Evolutionary conservation across 306 rosid genomes (phyloP).

Genomic region (Corylus americana): DNA sequence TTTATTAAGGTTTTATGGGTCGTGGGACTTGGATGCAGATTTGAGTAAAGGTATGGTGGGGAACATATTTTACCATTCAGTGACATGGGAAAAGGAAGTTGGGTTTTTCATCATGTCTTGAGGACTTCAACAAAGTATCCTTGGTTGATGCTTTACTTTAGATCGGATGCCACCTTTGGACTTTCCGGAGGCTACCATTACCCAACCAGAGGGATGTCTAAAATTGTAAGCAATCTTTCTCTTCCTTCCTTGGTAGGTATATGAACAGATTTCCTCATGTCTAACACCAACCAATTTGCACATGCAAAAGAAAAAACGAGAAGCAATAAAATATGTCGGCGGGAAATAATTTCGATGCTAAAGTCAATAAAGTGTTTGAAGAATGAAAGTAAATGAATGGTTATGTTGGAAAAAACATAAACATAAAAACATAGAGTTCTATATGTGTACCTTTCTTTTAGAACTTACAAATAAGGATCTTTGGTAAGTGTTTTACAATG

Average conservation of each 20-base stretch:
- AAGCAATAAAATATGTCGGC: too few species aligned
- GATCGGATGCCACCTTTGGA: conserved; percentile 60
- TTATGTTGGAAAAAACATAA: too few species aligned
- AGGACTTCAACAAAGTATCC: conserved; percentile 60
- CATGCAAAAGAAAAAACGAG: too few species aligned
- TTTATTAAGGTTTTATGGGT: conserved; percentile 34
- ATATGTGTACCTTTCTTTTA: too few species aligned
- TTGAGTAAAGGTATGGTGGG: conserved; percentile 18
- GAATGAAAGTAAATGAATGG: too few species aligned
- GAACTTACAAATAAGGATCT: too few species aligned
- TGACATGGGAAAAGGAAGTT: conserved; percentile 55
- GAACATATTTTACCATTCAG: conserved; percentile 49
- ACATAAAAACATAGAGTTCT: too few species aligned
- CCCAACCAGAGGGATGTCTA: conserved; percentile 55
- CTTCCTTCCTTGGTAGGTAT: not conserved
- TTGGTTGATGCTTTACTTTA: conserved; percentile 66
- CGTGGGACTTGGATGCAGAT: conserved; percentile 50
- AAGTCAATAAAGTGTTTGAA: too few species aligned
- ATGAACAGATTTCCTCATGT: not conserved
- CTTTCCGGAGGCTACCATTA: conserved; percentile 63
- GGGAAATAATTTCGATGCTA: too few species aligned
- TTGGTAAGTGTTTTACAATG: too few species aligned
- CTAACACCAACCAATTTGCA: too few species aligned
- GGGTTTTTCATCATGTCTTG: conserved; percentile 57
- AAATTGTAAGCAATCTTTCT: conserved; percentile 45